Percentiles rank a stretch among this genome's conserved stretches.
phyloP scores from a whole-genome alignment of 2,329 filamentous ascomycete species.

The Chaetothyriales sp. region DNA sequence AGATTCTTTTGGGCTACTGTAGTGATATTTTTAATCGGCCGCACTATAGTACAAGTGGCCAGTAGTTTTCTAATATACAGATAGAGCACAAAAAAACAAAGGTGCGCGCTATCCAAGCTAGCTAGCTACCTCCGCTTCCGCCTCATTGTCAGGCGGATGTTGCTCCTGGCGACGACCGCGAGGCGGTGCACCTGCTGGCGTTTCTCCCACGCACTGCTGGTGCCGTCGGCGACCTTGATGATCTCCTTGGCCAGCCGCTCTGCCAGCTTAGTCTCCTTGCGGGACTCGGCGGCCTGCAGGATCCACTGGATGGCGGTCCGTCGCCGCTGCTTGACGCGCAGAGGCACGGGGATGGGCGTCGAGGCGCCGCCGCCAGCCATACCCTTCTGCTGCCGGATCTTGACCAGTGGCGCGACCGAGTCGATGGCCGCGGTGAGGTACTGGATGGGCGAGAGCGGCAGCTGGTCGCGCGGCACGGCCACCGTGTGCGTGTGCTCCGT shows the following conservation, averaged over 20 bases:
- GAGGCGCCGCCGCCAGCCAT: slow-evolving; percentile 73
- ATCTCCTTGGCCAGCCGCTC: slow-evolving; percentile 72
- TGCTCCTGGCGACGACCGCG: slow-evolving; percentile 63
- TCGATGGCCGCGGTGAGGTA: slow-evolving; percentile 87
- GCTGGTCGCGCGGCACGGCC: slow-evolving; percentile 58
- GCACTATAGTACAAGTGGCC: no score
- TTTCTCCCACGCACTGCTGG: slow-evolving; percentile 70
- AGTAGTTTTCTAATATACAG: no score
- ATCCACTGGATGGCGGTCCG: slow-evolving; percentile 79
- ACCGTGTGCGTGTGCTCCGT: slow-evolving; percentile 35
- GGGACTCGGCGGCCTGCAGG: slow-evolving; percentile 64
- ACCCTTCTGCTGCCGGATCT: slow-evolving; percentile 59
- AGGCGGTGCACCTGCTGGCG: slow-evolving; percentile 64
- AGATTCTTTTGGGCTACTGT: no score
- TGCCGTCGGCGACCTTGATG: slow-evolving; percentile 73
- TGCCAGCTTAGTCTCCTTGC: slow-evolving; percentile 58
- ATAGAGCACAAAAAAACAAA: no score
- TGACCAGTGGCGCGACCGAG: slow-evolving; percentile 76
- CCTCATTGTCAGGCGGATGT: slow-evolving; percentile 32
- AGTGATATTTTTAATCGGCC: no score
- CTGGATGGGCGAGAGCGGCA: slow-evolving; percentile 75
- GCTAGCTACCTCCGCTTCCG: not conserved
- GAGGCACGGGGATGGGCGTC: slow-evolving; percentile 66
- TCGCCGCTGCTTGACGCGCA: slow-evolving; percentile 59
- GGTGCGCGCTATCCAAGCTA: no score